Evolutionary conservation across 1,139 yeast genomes (phyloP), one percentile per base, ranked within the genome.

Genomic region (Scheffersomyces titani): DNA sequence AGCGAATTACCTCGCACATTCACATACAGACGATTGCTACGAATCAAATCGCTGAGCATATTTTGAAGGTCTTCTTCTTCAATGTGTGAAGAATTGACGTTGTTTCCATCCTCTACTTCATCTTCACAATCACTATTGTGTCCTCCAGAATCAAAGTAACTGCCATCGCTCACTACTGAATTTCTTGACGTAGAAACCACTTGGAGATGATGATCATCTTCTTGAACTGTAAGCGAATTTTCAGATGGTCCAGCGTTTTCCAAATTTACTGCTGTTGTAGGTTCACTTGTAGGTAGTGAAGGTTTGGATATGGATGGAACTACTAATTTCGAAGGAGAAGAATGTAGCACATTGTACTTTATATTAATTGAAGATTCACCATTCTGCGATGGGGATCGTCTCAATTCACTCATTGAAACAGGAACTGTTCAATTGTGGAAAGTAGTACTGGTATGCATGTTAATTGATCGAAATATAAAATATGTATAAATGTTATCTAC

Each of bases 21-120:
- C 68, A 44, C 65, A 65, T 50, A 16, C 36, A 49, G 30, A 24
- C 36, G 19, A 36, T 58, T 57, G 36, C 20, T 54, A 20, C 66
- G 62, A 30, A 72, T 70, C 30, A 74, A 63, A 4, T 69, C 75
- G 49, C 64, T 66, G 16, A 75, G 59, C 1, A 73, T 61, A 47
- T 65, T 62, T 46, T 70, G 75, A 18, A 74, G 62, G 49, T 73
- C 75, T 47, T 70, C 74, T 48, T 73, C 57, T 24, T 60, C 64
- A 30, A 55, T 56, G 11, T 46, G 49, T 13, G 22, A 19, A 46
- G 49, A 19, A 16, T 46, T 22, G 13, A 46, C 2, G 49, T 57
- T 52, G 49, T 52, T 54, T 9, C 52, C 57, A 9, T 62, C 59
- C 19, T 55, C 54, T 16, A 52, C 61, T 24, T 58, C 57, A 7